Percentiles rank a stretch among this genome's conserved stretches.
These are phyloP conservation scores for Populus tomentosa DNA, from an alignment of 441 rosid genomes.

Conservation along the genomic window DNA sequence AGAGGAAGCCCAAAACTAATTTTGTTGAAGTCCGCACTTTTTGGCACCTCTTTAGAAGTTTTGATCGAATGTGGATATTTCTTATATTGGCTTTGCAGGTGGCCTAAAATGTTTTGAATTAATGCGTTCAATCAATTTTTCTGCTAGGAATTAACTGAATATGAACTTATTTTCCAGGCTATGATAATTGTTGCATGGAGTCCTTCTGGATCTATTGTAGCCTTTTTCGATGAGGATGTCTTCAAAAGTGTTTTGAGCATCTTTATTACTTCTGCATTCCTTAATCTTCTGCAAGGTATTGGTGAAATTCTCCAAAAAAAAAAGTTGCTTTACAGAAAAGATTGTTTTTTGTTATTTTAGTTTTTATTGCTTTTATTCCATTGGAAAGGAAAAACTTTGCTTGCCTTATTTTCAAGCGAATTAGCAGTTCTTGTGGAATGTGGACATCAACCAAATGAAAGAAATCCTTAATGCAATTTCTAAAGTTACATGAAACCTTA, in stretches of 20 bases:
- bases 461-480: not conserved
- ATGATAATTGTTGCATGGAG: slow-evolving; percentile 96
- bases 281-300: slow-evolving; percentile 83
- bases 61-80: slow-evolving; percentile 98
- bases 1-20: slow-evolving; percentile 84
- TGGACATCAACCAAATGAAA: not conserved
- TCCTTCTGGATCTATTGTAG: slow-evolving; percentile 64
- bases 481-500: not conserved
- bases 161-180: slow-evolving; percentile 47
- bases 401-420: not conserved
- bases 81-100: slow-evolving; percentile 90
- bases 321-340: not conserved
- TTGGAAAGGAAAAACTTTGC: too few relatives aligned
- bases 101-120: slow-evolving; percentile 12
- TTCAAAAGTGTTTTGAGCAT: slow-evolving; percentile 72
- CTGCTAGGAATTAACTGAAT: slow-evolving; percentile 15
- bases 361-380: not conserved
- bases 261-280: slow-evolving; percentile 87
- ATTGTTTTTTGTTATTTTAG: too few relatives aligned
- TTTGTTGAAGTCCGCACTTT: slow-evolving; percentile 99
- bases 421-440: not conserved
- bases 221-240: slow-evolving; percentile 54
- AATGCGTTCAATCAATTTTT: slow-evolving; percentile 16
- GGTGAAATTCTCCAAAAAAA: slow-evolving; percentile 4
- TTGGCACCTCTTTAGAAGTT: slow-evolving; percentile 91